These are phyloP conservation scores for Lentithecium fluviatile DNA, from an alignment of 495 filamentous ascomycete genomes.

Conservation along the genomic window DNA sequence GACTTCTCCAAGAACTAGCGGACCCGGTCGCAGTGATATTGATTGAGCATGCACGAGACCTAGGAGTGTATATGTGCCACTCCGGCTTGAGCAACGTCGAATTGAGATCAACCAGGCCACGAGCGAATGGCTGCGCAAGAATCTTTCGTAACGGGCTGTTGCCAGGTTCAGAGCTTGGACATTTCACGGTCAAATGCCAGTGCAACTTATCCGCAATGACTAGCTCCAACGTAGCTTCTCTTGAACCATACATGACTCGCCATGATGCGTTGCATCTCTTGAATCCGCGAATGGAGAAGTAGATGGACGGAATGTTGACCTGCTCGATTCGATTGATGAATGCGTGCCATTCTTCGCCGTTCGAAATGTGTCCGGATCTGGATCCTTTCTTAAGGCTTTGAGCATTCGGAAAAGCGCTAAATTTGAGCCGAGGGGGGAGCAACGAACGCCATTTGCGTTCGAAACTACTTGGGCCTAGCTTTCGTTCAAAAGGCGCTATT, in stretches of 20 bases:
- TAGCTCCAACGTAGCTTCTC: slow-evolving; percentile 51
- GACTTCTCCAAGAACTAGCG: slow-evolving; percentile 31
- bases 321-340: not conserved
- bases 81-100: slow-evolving; percentile 19
- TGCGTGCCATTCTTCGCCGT: not conserved
- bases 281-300: slow-evolving; percentile 51
- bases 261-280: slow-evolving; percentile 45
- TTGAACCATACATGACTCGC: slow-evolving; percentile 49
- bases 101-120: slow-evolving; percentile 44
- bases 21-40: slow-evolving; percentile 4
- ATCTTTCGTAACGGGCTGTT: slow-evolving; percentile 49
- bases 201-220: slow-evolving; percentile 46
- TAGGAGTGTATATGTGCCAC: slow-evolving; percentile 33
- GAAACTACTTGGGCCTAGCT: slow-evolving; percentile 50
- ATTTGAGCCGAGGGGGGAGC: slow-evolving; percentile 37
- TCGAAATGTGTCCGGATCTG: too few species aligned
- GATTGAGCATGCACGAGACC: not conserved
- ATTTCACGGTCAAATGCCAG: slow-evolving; percentile 58
- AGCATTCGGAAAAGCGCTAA: not conserved
- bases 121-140: slow-evolving; percentile 56
- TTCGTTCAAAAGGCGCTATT: slow-evolving; percentile 37
- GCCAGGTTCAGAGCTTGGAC: slow-evolving; percentile 40
- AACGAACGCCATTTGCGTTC: slow-evolving; percentile 38
- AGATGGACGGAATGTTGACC: slow-evolving; percentile 40
- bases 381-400: not conserved